A percentile compares a stretch with the other conserved stretches of the same genome.
Evolutionary conservation across 805 yeast genomes (phyloP).

Genomic region (Kodamaea kaohsiungensis): DNA sequence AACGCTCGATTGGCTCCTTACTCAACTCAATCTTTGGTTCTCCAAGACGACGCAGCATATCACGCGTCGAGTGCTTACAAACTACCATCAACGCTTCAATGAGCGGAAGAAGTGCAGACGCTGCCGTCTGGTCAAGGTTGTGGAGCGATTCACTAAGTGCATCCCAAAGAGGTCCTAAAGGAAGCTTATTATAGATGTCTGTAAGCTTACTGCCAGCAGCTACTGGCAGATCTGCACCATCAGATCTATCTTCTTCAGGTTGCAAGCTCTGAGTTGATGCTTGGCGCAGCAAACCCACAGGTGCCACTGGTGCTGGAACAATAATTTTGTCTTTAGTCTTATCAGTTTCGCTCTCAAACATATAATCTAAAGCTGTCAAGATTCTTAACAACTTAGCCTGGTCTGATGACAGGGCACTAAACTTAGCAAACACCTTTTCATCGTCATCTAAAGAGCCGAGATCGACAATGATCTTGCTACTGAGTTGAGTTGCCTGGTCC

Average conservation of each 20-base stretch:
- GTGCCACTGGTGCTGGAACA: no score
- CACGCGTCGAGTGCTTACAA: constrained; percentile 80
- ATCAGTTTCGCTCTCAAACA: constrained; percentile 50
- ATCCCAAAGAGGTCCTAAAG: constrained; percentile 82
- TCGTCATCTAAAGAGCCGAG: constrained; percentile 45
- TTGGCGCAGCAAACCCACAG: neutral
- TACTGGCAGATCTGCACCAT: neutral
- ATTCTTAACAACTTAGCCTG: constrained; percentile 87
- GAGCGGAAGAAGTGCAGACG: constrained; percentile 79
- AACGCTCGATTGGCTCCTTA: constrained; percentile 70
- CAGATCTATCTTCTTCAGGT: constrained; percentile 18
- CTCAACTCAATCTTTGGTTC: constrained; percentile 65
- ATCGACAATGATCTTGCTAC: constrained; percentile 55
- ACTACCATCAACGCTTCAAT: constrained; percentile 95
- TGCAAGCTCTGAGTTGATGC: neutral
- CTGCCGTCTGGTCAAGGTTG: constrained; percentile 38
- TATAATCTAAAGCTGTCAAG: constrained; percentile 82
- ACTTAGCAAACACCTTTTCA: constrained; percentile 52
- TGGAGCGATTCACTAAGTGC: constrained; percentile 71
- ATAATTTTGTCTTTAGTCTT: constrained; percentile 13
- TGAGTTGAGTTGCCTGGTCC: constrained; percentile 59
- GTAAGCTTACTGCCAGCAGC: constrained; percentile 41
- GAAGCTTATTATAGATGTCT: constrained; percentile 62
- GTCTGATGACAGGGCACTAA: constrained; percentile 78
- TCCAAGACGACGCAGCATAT: constrained; percentile 56